Evolutionary conservation across 208 protist species (phyloP).

Genomic region (Acanthamoeba royreba): DNA sequence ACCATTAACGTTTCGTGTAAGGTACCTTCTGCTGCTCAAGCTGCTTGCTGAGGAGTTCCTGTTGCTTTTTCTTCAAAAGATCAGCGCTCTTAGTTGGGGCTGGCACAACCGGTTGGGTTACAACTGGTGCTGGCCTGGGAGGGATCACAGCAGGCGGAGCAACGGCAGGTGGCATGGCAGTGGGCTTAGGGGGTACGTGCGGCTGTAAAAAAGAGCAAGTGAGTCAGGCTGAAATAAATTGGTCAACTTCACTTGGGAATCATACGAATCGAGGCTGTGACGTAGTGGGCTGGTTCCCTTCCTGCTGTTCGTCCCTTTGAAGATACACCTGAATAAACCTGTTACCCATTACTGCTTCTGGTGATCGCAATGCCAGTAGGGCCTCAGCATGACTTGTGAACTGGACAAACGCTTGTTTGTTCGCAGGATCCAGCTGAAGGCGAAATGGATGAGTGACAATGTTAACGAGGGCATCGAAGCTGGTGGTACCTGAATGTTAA

Average conservation of each 20-base stretch:
- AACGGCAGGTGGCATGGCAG: too few species aligned
- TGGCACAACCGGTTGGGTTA: neutral
- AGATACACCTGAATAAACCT: neutral
- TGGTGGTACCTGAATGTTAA: slow-evolving; percentile 36
- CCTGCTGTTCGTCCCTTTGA: neutral
- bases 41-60: slow-evolving; percentile 19
- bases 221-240: too few species aligned
- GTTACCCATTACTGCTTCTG: neutral
- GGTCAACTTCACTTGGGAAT: too few species aligned
- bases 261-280: too few species aligned
- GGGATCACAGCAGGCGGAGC: neutral
- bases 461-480: too few species aligned
- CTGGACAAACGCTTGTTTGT: neutral
- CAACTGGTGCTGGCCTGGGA: neutral
- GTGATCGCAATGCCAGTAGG: neutral
- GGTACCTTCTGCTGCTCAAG: slow-evolving; percentile 48
- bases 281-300: neutral
- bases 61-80: neutral
- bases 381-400: neutral
- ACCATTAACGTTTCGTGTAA: too few species aligned
- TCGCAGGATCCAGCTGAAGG: neutral
- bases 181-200: too few species aligned
- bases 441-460: too few species aligned
- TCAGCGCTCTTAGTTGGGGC: neutral
- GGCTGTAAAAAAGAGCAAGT: too few species aligned